phyloP scores from a whole-genome alignment of 805 yeast genomes.

The Yamadazyma phyllophila region DNA sequence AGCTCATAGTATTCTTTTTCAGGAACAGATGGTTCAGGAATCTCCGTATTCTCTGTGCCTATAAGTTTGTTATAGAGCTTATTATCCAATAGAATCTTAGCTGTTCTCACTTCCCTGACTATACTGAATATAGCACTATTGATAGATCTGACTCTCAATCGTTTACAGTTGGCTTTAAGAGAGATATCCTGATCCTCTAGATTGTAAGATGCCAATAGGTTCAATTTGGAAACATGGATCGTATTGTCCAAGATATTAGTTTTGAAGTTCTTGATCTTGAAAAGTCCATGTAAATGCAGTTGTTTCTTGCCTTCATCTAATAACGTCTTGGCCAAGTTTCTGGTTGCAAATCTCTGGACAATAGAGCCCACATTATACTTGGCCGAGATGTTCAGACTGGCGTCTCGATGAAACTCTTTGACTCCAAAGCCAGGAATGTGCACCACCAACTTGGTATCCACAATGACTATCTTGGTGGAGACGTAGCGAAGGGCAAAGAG shows the following conservation, averaged over 20 bases:
- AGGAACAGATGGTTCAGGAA: not conserved
- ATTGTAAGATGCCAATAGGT: conserved; percentile 25
- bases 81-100: conserved; percentile 24
- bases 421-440: conserved; percentile 30
- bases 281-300: conserved; percentile 20
- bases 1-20: conserved; percentile 21
- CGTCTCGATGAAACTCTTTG: conserved; percentile 21
- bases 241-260: conserved; percentile 32
- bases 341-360: conserved; percentile 26
- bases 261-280: conserved; percentile 31
- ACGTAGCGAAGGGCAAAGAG: conserved; percentile 8
- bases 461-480: conserved; percentile 24
- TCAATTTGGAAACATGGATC: conserved; percentile 25
- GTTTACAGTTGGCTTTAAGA: conserved; percentile 25
- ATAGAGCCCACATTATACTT: conserved; percentile 22
- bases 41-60: not conserved
- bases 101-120: conserved; percentile 31
- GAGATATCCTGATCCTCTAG: conserved; percentile 20
- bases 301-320: not conserved
- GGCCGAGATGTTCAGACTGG: conserved; percentile 27
- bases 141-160: conserved; percentile 29
- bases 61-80: conserved; percentile 18
- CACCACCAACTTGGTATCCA: conserved; percentile 27
- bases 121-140: conserved; percentile 37
- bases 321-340: conserved; percentile 9